Conservation (phyloP, 2,329 filamentous ascomycete species). For the Epichloe elymi region DNA sequence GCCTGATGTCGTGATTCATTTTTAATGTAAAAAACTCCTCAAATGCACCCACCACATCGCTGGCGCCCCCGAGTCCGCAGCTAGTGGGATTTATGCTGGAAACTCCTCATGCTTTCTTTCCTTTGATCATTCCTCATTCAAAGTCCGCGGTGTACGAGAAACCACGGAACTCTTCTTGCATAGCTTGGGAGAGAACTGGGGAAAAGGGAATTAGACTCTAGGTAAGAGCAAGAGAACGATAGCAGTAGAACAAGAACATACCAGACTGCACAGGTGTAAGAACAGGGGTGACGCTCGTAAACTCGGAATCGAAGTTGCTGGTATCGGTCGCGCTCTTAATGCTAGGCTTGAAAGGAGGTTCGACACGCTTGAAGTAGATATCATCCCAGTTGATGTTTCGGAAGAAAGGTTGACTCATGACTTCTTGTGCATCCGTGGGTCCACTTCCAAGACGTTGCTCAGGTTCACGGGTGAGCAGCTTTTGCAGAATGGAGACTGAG, state of each 20-base stretch:
- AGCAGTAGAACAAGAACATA: conserved; percentile 34
- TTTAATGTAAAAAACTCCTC: neutral
- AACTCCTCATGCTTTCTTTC: neutral
- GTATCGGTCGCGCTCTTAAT: conserved; percentile 93
- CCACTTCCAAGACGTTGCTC: conserved; percentile 87
- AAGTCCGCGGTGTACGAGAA: conserved; percentile 97
- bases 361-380: conserved; percentile 87
- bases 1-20: neutral
- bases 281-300: conserved; percentile 95
- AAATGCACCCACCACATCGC: neutral
- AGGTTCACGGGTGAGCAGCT: conserved; percentile 88
- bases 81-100: conserved; percentile 5
- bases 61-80: neutral
- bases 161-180: conserved; percentile 98
- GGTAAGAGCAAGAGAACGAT: conserved; percentile 1
- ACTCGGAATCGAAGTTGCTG: conserved; percentile 99
- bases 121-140: conserved; percentile 34
- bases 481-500: conserved; percentile 94
- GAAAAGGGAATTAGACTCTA: conserved; percentile 12
- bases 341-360: conserved; percentile 76
- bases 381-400: conserved; percentile 97
- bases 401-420: conserved; percentile 99
- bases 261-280: conserved; percentile 94
- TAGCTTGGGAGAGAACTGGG: conserved; percentile 85
- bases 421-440: conserved; percentile 92